Conservation (phyloP, 257 asterid genomes). For the Rauvolfia tetraphylla region DNA sequence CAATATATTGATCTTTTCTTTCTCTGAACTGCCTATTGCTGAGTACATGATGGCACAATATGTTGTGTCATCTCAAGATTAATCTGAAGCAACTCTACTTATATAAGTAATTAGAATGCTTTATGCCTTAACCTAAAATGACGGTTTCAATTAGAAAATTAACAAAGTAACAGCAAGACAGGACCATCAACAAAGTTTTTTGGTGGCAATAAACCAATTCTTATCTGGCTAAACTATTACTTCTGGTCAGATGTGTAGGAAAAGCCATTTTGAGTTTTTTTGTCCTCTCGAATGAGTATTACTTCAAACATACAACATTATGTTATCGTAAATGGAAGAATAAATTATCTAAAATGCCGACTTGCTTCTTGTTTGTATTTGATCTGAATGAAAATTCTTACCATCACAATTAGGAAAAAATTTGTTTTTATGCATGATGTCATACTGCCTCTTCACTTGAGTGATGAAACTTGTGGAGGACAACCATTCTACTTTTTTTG, state of each 20-base stretch:
- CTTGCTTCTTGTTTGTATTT: neutral
- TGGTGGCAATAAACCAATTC: neutral
- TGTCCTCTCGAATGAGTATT: neutral
- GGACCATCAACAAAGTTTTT: neutral
- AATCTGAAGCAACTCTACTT: neutral
- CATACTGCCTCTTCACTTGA: too few relatives aligned
- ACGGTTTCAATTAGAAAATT: neutral
- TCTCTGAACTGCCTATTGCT: neutral
- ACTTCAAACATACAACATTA: too few relatives aligned
- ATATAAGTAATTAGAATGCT: neutral
- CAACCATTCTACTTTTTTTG: neutral
- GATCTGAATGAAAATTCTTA: neutral
- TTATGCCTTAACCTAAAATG: neutral
- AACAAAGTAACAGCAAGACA: neutral
- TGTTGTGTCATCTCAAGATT: neutral
- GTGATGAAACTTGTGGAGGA: neutral
- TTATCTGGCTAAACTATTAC: neutral
- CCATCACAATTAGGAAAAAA: neutral
- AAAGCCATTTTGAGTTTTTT: neutral
- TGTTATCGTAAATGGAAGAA: neutral
- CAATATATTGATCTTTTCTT: conserved; percentile 8
- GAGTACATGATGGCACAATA: neutral
- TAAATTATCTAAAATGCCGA: neutral
- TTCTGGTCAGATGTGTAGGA: neutral
- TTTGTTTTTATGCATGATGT: neutral